Evolutionary conservation across 2,329 filamentous ascomycete genomes (phyloP).

Genomic region (Aspergillus aculeatus): DNA sequence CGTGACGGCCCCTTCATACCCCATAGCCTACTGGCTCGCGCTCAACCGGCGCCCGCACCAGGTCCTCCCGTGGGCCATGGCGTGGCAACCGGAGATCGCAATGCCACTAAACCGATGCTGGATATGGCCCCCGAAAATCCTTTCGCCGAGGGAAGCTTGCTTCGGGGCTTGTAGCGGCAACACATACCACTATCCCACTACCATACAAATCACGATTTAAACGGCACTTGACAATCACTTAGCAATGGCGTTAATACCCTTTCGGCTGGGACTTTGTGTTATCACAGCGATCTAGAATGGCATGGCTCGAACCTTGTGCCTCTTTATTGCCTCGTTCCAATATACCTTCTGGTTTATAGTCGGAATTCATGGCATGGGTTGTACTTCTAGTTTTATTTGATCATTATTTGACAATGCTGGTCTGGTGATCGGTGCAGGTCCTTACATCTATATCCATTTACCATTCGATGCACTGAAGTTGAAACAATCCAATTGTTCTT

Average conservation of each 20-base stretch:
- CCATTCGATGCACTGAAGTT: too few relatives aligned
- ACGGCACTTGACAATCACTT: neutral
- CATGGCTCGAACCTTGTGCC: neutral
- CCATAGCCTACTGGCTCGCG: conserved; percentile 39
- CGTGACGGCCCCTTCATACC: conserved; percentile 32
- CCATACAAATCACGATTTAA: neutral
- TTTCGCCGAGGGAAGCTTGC: conserved; percentile 47
- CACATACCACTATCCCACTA: neutral
- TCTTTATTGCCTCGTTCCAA: neutral
- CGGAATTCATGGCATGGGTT: neutral
- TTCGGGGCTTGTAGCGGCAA: conserved; percentile 30
- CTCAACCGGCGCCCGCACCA: conserved; percentile 15
- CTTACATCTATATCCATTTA: too few relatives aligned
- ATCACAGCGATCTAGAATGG: neutral
- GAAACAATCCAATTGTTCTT: too few relatives aligned
- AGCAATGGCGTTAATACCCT: neutral
- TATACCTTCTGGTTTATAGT: neutral
- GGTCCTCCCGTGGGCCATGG: conserved; percentile 35
- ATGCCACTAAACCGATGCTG: conserved; percentile 43
- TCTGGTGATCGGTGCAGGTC: too few relatives aligned
- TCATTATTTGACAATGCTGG: neutral
- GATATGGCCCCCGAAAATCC: conserved; percentile 43
- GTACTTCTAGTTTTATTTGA: neutral
- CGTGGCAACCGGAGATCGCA: conserved; percentile 41
- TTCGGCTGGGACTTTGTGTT: neutral